Base-by-base conservation (phyloP, 257 asterid genomes). In the Nicotiana paniculata region DNA sequence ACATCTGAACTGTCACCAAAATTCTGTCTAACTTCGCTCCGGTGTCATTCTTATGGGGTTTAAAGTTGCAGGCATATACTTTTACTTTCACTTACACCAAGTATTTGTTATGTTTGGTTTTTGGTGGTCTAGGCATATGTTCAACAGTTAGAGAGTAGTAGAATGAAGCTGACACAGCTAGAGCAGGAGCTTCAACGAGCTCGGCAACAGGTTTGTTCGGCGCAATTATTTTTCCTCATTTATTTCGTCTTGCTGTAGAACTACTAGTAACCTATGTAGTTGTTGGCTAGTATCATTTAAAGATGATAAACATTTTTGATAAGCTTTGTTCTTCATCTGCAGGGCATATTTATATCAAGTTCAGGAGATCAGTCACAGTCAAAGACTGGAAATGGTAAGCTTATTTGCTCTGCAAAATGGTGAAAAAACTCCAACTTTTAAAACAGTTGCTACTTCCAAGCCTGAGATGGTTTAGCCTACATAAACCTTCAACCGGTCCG, bases 111-210 rank as follows among this genome's bases (percentile, higher is more conserved):
- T 32, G 35, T 32, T 32, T 32, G 35, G 35, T 3, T 32, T 69
- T 81, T 67, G 87, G 87, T 87, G 72, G 69, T 84, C 65, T 76
- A 96, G 98, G 98, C 98, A 46, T 96, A 96, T 89, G 98, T 96
- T 69, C 98, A 96, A 83, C 98, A 96, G 85, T 92, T 96, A 59
- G 99, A 96, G 83, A 96, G 93, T 92, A 96, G 99, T 90, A 90
- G 98, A 90, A 96, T 96, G 99, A 96, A 96, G 89, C 85, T 96
- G 88, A 94, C 99, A 57, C 99, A 96, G 86, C 98, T 96, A 83
- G 99, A 96, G 85, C 99, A 96, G 88, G 99, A 96, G 89, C 97
- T 96, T 84, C 99, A 96, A 89, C 92, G 99, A 84, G 99, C 99
- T 78, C 89, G 99, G 81, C 99, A 96, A 85, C 99, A 96, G 98